Evolutionary conservation across 208 protist species (phyloP), one percentile per base, ranked within the genome.

Genomic region (Crithidia expoeki): DNA sequence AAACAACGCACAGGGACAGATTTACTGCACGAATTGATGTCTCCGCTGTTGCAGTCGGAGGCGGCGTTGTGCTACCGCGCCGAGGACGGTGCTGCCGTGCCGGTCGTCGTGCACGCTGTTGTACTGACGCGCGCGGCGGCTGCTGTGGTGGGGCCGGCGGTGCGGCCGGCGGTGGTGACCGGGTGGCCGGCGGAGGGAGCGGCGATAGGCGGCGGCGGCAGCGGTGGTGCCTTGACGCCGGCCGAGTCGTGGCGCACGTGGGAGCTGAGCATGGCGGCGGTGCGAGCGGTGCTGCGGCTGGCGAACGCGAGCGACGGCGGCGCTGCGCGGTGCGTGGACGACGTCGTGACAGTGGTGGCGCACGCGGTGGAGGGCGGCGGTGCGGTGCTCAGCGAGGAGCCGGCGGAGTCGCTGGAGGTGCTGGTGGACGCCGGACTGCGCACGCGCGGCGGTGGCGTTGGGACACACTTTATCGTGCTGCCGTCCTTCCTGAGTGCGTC

Each of bases 401-500:
- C 53, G 40, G 40, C 30, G 30, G 44, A 56, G n/a, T 19, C 28
- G 21, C 11, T 61, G 64, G 64, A 70, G 64, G 40, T 44, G 53
- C 36, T 70, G 9, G 64, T 70, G 64, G 64, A 70, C 40, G 53
- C 64, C 16, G 64, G 33, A 32, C 64, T 70, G 64, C 52, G 64
- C 14, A 70, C 64, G 30, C 52, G 28, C 6, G 64, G 33, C 9
- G 64, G 64, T 30, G 32, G 52, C 27, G 53, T 27, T 6, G 64
- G 64, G 49, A 32, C 64, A 40, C 64, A 70, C 53, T 70, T 70
- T 32, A 55, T 70, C 28, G 64, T 70, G 40, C 53, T 70, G 52
- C 32, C 64, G 30, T 61, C 64, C n/a, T 61, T 70, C 42, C 30
- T 70, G 21, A 27, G 28, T 1, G 64, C 52, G 28, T 33, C 64